These are phyloP conservation scores for Rusavskia elegans DNA, from an alignment of 495 filamentous ascomycete genomes.

Conservation along the genomic window DNA sequence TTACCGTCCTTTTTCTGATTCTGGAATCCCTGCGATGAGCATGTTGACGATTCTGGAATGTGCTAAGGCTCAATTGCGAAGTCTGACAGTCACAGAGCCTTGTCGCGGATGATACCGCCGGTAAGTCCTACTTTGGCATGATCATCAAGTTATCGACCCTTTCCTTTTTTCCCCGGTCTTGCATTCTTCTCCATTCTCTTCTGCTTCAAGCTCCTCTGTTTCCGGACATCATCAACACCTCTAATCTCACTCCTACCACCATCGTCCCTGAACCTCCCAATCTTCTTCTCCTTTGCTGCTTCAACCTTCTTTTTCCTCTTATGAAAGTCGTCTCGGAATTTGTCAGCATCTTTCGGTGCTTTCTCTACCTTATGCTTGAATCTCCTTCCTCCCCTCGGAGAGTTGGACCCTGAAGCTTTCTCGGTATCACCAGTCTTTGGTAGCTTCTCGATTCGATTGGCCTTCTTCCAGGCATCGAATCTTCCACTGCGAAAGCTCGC, in stretches of 20 bases:
- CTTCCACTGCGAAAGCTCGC: constrained; percentile 83
- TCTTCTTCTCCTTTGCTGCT: constrained; percentile 71
- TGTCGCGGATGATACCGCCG: no score
- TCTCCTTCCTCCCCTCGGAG: constrained; percentile 25
- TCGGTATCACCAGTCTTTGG: constrained; percentile 75
- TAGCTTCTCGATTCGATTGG: constrained; percentile 60
- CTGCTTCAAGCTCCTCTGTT: constrained; percentile 60
- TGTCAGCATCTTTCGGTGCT: constrained; percentile 87
- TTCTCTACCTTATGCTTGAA: constrained; percentile 71
- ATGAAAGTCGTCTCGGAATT: constrained; percentile 74
- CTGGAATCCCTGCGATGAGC: no score
- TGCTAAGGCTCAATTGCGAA: no score
- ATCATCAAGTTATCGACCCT: background rate
- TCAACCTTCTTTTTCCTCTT: constrained; percentile 77
- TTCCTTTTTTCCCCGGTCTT: constrained; percentile 51
- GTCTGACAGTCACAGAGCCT: no score
- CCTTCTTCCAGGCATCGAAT: constrained; percentile 80
- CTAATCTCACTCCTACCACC: constrained; percentile 61
- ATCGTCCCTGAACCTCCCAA: constrained; percentile 53
- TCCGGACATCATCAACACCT: constrained; percentile 69
- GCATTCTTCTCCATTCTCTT: constrained; percentile 76
- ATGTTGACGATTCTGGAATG: no score
- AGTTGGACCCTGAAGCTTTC: constrained; percentile 22
- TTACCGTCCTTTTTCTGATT: no score
- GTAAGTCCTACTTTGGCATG: no score